These are phyloP conservation scores for Thermomucor indicae-seudaticae DNA, from an alignment of 371 early-diverging fungal genomes.

Conservation along the genomic window DNA sequence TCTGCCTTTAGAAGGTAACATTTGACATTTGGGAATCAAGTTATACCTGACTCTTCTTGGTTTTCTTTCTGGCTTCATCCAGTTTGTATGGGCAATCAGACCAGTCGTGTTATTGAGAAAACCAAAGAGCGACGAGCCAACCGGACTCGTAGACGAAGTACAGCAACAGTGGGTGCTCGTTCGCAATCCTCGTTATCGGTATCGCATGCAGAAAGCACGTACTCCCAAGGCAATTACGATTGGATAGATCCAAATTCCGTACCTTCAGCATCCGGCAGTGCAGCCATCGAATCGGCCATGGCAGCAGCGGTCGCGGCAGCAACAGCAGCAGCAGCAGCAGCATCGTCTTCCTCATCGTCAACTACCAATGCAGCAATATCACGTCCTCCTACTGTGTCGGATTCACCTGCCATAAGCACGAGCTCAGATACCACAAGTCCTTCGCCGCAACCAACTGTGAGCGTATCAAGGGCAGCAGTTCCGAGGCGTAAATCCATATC, in stretches of 20 bases:
- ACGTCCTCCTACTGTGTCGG: too few relatives aligned
- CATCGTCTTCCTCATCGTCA: not conserved
- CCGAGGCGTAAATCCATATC: constrained; percentile 41
- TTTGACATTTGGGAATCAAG: too few relatives aligned
- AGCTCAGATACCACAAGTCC: too few relatives aligned
- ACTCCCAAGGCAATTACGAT: constrained; percentile 32
- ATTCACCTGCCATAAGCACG: too few relatives aligned
- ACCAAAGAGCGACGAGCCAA: constrained; percentile 24
- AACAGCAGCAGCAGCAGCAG: not conserved
- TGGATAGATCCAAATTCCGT: too few relatives aligned
- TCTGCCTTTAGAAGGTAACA: too few relatives aligned
- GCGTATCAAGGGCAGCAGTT: not conserved
- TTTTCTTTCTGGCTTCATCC: not conserved
- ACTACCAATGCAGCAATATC: not conserved
- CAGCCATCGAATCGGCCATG: constrained; percentile 3
- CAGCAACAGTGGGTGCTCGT: constrained; percentile 23
- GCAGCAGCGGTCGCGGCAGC: not conserved
- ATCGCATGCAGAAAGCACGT: constrained; percentile 7
- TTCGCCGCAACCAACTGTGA: constrained; percentile 2
- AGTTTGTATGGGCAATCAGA: constrained; percentile 37
- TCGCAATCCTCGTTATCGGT: constrained; percentile 14
- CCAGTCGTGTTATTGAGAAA: constrained; percentile 37
- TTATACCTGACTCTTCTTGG: too few relatives aligned
- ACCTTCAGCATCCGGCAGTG: not conserved
- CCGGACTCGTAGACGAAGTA: constrained; percentile 29